Evolutionary conservation across 768 basidiomycete genomes (phyloP).

Genomic region (Hericium erinaceus): DNA sequence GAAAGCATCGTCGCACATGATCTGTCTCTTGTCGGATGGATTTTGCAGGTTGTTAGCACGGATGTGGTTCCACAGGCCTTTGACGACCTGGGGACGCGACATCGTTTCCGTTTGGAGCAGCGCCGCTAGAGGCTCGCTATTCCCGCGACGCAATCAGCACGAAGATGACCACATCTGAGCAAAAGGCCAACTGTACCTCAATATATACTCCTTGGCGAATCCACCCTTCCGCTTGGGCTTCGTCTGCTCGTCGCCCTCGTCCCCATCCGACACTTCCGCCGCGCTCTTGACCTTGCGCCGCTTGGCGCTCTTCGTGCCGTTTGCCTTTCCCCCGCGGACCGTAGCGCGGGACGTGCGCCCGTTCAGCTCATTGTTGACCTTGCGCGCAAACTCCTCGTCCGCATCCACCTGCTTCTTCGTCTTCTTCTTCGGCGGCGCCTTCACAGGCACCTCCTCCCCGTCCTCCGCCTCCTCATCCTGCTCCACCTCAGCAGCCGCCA

Average conservation of each 20-base stretch:
- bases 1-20: slow-evolving; percentile 69
- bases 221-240: slow-evolving; percentile 45
- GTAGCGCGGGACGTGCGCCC: slow-evolving; percentile 24
- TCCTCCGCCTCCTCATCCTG: slow-evolving; percentile 16
- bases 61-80: slow-evolving; percentile 85
- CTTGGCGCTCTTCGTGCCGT: slow-evolving; percentile 22
- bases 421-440: slow-evolving; percentile 11
- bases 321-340: slow-evolving; percentile 13
- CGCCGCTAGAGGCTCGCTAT: slow-evolving; percentile 63
- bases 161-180: neutral
- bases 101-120: slow-evolving; percentile 59
- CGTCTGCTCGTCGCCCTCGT: slow-evolving; percentile 30
- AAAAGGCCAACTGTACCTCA: slow-evolving; percentile 43
- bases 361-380: slow-evolving; percentile 36
- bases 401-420: slow-evolving; percentile 16
- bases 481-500: slow-evolving; percentile 15
- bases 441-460: slow-evolving; percentile 24
- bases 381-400: slow-evolving; percentile 36
- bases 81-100: slow-evolving; percentile 86
- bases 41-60: slow-evolving; percentile 78
- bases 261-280: slow-evolving; percentile 23
- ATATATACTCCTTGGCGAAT: slow-evolving; percentile 65
- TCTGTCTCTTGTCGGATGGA: slow-evolving; percentile 73
- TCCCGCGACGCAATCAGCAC: neutral
- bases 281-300: slow-evolving; percentile 25